These are phyloP conservation scores for Colletotrichum sp. DNA, from an alignment of 2,329 filamentous ascomycete species.

Conservation along the genomic window DNA sequence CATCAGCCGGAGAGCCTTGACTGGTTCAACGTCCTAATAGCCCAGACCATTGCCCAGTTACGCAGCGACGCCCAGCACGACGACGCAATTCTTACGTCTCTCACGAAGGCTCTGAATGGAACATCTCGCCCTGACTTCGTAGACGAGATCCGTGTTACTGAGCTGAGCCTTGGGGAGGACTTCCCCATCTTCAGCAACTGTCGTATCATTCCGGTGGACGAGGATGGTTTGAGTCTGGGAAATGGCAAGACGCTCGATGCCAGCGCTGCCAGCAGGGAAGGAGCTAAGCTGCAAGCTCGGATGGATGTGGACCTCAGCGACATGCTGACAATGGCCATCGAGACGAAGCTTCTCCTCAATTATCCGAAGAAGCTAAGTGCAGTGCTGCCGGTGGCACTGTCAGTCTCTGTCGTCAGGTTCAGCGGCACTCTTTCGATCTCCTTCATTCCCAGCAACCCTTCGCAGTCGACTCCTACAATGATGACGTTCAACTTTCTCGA, in stretches of 20 bases:
- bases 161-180: slow-evolving; percentile 93
- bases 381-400: slow-evolving; percentile 87
- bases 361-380: slow-evolving; percentile 91
- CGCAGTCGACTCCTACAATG: slow-evolving; percentile 78
- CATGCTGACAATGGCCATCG: slow-evolving; percentile 91
- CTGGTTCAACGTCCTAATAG: slow-evolving; percentile 98
- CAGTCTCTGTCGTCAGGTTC: slow-evolving; percentile 91
- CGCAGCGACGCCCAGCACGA: slow-evolving; percentile 91
- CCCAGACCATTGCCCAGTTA: slow-evolving; percentile 95
- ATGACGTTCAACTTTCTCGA: slow-evolving; percentile 94
- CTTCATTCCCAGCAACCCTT: slow-evolving; percentile 80
- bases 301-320: slow-evolving; percentile 98
- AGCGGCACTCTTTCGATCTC: slow-evolving; percentile 93
- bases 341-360: slow-evolving; percentile 93
- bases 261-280: slow-evolving; percentile 60
- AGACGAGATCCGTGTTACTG: slow-evolving; percentile 91
- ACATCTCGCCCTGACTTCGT: slow-evolving; percentile 86
- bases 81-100: slow-evolving; percentile 83
- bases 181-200: slow-evolving; percentile 99
- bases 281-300: slow-evolving; percentile 84
- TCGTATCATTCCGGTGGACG: slow-evolving; percentile 88
- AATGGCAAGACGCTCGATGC: slow-evolving; percentile 56
- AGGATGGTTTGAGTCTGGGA: slow-evolving; percentile 70
- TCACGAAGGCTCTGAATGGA: slow-evolving; percentile 89
- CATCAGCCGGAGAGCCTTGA: slow-evolving; percentile 97